Evolutionary conservation across 495 filamentous ascomycete species (phyloP).

Genomic region (Hypoxylon subgilvum): DNA sequence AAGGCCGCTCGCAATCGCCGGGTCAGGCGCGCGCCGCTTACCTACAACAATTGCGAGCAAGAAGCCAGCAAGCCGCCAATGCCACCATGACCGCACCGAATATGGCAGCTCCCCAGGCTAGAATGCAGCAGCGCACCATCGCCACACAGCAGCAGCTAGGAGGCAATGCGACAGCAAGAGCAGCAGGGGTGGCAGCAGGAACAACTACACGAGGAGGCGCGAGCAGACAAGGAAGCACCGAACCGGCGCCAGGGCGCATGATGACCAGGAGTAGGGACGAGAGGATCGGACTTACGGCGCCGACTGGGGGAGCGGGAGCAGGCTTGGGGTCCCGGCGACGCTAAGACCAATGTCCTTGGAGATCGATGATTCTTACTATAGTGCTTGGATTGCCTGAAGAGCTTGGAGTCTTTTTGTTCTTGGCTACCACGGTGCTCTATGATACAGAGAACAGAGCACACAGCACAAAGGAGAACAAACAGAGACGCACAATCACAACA

Average conservation of each 20-base stretch:
- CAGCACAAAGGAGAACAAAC: too few species aligned
- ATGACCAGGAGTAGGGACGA: slow-evolving; percentile 45
- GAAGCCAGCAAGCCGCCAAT: slow-evolving; percentile 16
- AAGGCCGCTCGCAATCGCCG: slow-evolving; percentile 5
- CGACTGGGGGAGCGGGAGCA: slow-evolving; percentile 14
- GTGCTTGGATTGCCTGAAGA: too few species aligned
- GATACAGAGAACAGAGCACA: too few species aligned
- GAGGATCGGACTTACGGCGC: slow-evolving; percentile 42
- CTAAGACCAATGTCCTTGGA: slow-evolving; percentile 10
- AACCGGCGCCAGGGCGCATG: slow-evolving; percentile 35
- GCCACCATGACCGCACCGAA: slow-evolving; percentile 2
- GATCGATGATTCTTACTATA: background rate
- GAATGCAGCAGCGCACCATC: slow-evolving; percentile 26
- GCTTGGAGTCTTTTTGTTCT: too few species aligned
- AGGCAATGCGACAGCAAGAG: background rate
- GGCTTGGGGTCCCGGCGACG: slow-evolving; percentile 31
- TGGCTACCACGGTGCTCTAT: too few species aligned
- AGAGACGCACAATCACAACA: too few species aligned
- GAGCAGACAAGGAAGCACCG: slow-evolving; percentile 29
- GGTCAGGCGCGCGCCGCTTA: slow-evolving; percentile 26
- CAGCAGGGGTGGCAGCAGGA: background rate
- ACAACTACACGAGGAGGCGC: slow-evolving; percentile 10
- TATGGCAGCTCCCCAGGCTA: slow-evolving; percentile 6
- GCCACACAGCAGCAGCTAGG: slow-evolving; percentile 5
- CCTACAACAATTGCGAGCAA: slow-evolving; percentile 22